These are phyloP conservation scores for Salvia splendens DNA, from an alignment of 257 asterid species.

Conservation along the genomic window DNA sequence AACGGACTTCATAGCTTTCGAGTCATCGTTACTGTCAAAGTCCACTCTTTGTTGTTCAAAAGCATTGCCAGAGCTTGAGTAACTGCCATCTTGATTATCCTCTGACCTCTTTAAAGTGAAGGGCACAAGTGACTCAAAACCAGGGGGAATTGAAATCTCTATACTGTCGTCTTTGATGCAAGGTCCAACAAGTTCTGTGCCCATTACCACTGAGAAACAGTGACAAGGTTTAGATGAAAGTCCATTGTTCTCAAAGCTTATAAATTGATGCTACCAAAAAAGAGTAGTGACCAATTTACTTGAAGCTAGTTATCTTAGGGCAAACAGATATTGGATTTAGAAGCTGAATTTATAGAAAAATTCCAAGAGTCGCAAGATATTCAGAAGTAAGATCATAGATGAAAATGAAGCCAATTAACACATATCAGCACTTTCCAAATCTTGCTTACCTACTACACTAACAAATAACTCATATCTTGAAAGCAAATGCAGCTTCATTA, in stretches of 20 bases:
- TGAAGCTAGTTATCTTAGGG: slow-evolving; percentile 11
- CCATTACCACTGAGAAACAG: slow-evolving; percentile 56
- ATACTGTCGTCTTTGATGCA: slow-evolving; percentile 71
- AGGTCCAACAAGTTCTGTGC: slow-evolving; percentile 72
- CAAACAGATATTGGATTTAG: slow-evolving; percentile 10
- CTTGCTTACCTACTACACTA: neutral
- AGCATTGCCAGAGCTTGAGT: slow-evolving; percentile 41
- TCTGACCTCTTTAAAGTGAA: slow-evolving; percentile 62
- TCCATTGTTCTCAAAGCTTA: slow-evolving; percentile 12
- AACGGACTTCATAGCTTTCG: slow-evolving; percentile 44
- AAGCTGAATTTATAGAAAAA: slow-evolving; percentile 3
- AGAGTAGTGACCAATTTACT: slow-evolving; percentile 12
- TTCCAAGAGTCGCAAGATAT: neutral
- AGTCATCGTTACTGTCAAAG: slow-evolving; percentile 44
- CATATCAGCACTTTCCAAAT: neutral
- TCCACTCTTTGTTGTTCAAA: slow-evolving; percentile 43
- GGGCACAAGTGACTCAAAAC: slow-evolving; percentile 84
- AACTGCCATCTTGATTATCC: slow-evolving; percentile 38
- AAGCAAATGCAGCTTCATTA: neutral
- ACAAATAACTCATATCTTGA: slow-evolving; percentile 1
- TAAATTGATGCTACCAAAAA: slow-evolving; percentile 10
- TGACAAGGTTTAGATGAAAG: slow-evolving; percentile 13
- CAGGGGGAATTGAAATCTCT: slow-evolving; percentile 85
- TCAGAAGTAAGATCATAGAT: too few species aligned
- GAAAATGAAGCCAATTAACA: neutral